Evolutionary conservation across 805 yeast species (phyloP), one percentile per base, ranked within the genome.

Genomic region (Lipomyces yamadae): DNA sequence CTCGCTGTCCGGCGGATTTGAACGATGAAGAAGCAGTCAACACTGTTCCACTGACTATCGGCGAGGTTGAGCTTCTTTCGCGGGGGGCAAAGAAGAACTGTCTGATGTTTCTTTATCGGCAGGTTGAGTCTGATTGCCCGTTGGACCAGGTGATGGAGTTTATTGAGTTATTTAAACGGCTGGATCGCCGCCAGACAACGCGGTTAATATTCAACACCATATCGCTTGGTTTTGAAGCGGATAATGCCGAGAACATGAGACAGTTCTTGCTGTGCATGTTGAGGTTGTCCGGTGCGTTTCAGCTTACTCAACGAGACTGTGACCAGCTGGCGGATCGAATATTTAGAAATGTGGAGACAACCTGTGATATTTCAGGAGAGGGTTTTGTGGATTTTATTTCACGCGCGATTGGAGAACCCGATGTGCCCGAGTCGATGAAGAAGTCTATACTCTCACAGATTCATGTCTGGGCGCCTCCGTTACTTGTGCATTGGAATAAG

Each of bases 391-490:
- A 54, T 33, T 66, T 62, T 39, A 15, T 66, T 13, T 54, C 56
- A 5, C 30, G 29, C 5, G 67, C 52, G 5, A 55, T 42, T 11
- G 34, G 18, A 33, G 6, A 42, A 30, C 56, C 60, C 10, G 39
- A 57, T 8, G 65, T 54, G 8, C 62, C 65, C 0, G 63, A 58
- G 29, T 5, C 37, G 30, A 37, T 66, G 59, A 35, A 39, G 54
- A 35, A 45, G 32, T 62, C 62, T 11, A 35, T 63, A 4, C 33
- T 53, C 8, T 3, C 18, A 39, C 56, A 30, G 18, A 39, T 35
- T 4, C 60, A 54, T 6, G 58, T 56, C 10, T 66, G 70, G 70
- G 67, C 65, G 18, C 66, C 70, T 4, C 24, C 56, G 35, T 61
- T 66, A 4, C 60, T 66, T 4, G 58, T 57, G 39, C 70, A 66